Base-by-base conservation (phyloP, 1,284 basidiomycete genomes). In the Sporisorium exsertum region DNA sequence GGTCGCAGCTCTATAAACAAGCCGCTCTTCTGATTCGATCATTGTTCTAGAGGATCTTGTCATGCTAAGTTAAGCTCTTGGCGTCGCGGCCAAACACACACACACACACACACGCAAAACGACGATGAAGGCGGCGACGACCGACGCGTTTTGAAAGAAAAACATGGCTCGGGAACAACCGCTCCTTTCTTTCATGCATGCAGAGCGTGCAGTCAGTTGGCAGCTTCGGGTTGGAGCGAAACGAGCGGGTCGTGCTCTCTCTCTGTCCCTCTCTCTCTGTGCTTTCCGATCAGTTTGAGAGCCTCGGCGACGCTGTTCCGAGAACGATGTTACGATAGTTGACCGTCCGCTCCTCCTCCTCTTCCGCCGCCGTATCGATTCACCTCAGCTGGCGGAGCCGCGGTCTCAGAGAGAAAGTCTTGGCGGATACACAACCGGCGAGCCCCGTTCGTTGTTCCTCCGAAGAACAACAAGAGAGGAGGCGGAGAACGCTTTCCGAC, bases 131-230 rank as follows among this genome's bases (percentile, higher is more conserved):
- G n/a, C n/a, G n/a, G n/a, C 29, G 37, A 35, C 12, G 33, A 35
- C 16, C 15, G 16, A 40, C 37, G 16, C 37, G 37, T 40, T 40
- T 16, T 40, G 37, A 40, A 40, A 53, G 33, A 37, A 37, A 53
- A 53, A 53, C 33, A 53, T 40, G 32, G 51, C 51, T 53, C 51
- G 51, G 51, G 51, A 53, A 53, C 50, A 53, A 35, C 33, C 24
- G 37, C 32, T 33, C 26, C 20, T 53, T 40, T 33, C 51, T 40
- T 40, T 33, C 51, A 53, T 53, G 29, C 33, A 32, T 35, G 22
- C 51, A 18, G 29, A 5, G n/a, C n/a, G n/a, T n/a, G n/a, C 29
- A 32, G 29, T 32, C 35, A 15, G 35, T 37, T n/a, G 32, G n/a
- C 32, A 20, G 32, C 13, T 40, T 5, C 8, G 37, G 18, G 35